Conservation (phyloP, 345 rosid species). For the Orychophragmus violaceus region DNA sequence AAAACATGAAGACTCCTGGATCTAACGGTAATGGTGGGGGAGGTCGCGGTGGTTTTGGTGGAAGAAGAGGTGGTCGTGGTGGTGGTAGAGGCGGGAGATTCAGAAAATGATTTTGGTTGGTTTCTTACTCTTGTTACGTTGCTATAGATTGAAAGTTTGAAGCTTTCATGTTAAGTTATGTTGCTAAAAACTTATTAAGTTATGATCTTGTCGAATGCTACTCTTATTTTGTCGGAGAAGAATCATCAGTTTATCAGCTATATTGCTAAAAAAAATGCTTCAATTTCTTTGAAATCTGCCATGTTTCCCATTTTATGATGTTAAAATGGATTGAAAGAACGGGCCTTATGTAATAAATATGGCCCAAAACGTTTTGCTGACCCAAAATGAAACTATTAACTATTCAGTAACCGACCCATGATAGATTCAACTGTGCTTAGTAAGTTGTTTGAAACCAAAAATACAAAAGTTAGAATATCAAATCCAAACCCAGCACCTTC, state of each 20-base stretch:
- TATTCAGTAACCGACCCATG: too few relatives aligned
- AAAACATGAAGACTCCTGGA: slow-evolving; percentile 57
- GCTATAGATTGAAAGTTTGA: not conserved
- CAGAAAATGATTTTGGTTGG: slow-evolving; percentile 26
- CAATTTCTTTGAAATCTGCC: not conserved
- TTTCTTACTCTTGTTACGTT: not conserved
- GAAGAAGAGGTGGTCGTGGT: slow-evolving; percentile 49
- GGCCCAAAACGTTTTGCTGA: not conserved
- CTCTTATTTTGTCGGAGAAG: not conserved
- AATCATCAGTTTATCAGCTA: slow-evolving; percentile 6
- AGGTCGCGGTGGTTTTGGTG: slow-evolving; percentile 44
- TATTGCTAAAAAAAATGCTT: not conserved
- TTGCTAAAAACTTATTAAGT: not conserved
- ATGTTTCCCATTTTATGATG: too few relatives aligned
- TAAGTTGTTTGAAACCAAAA: not conserved
- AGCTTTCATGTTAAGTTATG: not conserved
- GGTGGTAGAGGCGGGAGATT: slow-evolving; percentile 44
- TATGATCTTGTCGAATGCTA: slow-evolving; percentile 1
- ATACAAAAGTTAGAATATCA: too few relatives aligned
- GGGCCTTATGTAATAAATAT: too few relatives aligned
- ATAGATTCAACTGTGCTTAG: not conserved
- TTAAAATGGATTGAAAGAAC: too few relatives aligned
- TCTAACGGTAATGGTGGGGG: slow-evolving; percentile 42
- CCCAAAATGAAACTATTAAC: too few relatives aligned
- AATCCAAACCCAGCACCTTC: too few relatives aligned